Evolutionary conservation across 345 rosid species (phyloP).

Genomic region (Salix viminalis): DNA sequence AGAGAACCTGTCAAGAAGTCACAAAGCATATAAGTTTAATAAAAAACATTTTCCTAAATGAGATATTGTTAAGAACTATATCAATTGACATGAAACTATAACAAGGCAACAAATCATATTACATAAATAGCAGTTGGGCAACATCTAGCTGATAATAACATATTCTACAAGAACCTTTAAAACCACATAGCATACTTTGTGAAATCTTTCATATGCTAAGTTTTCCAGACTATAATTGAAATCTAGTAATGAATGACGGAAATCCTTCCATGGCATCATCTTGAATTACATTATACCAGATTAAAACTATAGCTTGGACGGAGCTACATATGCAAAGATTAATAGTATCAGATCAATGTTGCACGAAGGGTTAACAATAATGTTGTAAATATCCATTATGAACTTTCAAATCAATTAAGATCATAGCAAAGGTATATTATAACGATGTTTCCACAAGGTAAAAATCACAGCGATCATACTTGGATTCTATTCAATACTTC

Average conservation of each 20-base stretch:
- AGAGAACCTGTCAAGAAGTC: conserved; percentile 51
- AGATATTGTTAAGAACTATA: not conserved
- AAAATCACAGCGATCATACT: too few species aligned
- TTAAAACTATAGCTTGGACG: not conserved
- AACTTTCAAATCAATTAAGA: not conserved
- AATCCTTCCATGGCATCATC: too few species aligned
- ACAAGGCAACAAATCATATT: not conserved
- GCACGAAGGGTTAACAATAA: not conserved
- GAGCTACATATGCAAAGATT: not conserved
- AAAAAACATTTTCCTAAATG: not conserved
- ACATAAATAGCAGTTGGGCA: not conserved
- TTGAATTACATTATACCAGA: not conserved
- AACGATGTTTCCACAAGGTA: not conserved
- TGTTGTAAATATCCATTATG: not conserved
- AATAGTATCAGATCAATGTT: not conserved
- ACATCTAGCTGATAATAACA: not conserved
- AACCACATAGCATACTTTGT: not conserved
- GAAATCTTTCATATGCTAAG: not conserved
- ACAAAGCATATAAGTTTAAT: conserved; percentile 1
- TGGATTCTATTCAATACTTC: not conserved
- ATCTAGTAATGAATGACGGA: not conserved
- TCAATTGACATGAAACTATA: not conserved
- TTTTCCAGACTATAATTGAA: not conserved
- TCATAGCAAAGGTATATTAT: not conserved
- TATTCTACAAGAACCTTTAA: not conserved